These are phyloP conservation scores for Xylaria palmicola DNA, from an alignment of 495 filamentous ascomycete species.

Conservation along the genomic window DNA sequence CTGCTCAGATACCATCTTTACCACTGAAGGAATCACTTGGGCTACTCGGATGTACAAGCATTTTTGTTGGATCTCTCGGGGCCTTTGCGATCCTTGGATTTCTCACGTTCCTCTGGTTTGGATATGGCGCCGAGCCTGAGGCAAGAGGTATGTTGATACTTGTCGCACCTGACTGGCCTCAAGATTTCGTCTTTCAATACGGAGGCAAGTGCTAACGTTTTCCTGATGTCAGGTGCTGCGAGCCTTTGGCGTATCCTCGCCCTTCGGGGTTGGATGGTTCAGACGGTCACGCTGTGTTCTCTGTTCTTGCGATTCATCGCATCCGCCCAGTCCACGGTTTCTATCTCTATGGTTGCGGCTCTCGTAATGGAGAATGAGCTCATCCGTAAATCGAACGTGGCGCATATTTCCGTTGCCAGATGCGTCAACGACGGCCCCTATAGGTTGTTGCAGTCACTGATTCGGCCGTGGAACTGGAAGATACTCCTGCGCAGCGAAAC, in stretches of 20 bases:
- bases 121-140: background rate
- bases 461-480: background rate
- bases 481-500: background rate
- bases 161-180: no score
- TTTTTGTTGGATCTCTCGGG: background rate
- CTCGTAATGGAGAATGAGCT: background rate
- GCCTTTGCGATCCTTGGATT: background rate
- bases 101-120: constrained; percentile 8
- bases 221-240: background rate
- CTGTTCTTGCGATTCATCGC: background rate
- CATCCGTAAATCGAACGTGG: background rate
- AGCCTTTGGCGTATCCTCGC: background rate
- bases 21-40: no score
- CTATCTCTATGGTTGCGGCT: background rate
- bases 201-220: no score
- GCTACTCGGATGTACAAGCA: background rate
- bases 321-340: background rate
- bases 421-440: background rate
- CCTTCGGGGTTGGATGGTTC: background rate
- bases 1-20: no score
- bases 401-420: background rate
- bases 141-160: no score
- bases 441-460: background rate
- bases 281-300: background rate
- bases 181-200: no score